phyloP scores from a whole-genome alignment of 2,329 filamentous ascomycete species.

The Paraphoma sp. region DNA sequence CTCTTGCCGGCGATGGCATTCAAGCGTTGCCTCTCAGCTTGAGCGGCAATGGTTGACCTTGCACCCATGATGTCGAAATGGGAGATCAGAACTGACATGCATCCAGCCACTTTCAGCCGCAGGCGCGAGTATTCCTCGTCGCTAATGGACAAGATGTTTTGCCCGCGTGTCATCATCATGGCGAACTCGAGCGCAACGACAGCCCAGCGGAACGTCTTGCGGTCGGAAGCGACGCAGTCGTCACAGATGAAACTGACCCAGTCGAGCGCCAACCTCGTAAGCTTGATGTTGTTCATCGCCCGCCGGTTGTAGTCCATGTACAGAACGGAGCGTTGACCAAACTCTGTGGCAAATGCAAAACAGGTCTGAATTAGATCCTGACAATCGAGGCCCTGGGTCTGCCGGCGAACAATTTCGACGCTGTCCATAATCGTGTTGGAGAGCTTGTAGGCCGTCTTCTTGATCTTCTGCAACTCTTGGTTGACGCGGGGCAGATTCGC shows the following conservation, averaged over 20 bases:
- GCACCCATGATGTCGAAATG: conserved; percentile 99
- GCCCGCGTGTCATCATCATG: conserved; percentile 94
- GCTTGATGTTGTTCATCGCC: conserved; percentile 95
- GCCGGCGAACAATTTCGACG: conserved; percentile 87
- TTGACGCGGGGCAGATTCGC: conserved; percentile 95
- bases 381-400: conserved; percentile 83
- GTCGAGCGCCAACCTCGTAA: conserved; percentile 90
- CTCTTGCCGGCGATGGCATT: conserved; percentile 81
- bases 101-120: conserved; percentile 88
- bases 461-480: conserved; percentile 87
- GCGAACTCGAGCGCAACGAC: conserved; percentile 94
- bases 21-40: conserved; percentile 88
- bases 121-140: conserved; percentile 86
- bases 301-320: conserved; percentile 96
- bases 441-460: conserved; percentile 93
- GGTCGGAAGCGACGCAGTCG: conserved; percentile 91
- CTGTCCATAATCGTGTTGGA: conserved; percentile 99
- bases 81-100: conserved; percentile 96
- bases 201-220: conserved; percentile 97
- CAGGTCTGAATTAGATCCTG: conserved; percentile 97
- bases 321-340: conserved; percentile 89
- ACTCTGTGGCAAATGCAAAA: conserved; percentile 98
- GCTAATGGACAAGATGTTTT: conserved; percentile 88
- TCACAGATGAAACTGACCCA: conserved; percentile 99
- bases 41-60: conserved; percentile 87